These are phyloP conservation scores for Amanita pallidorosea DNA, from an alignment of 768 basidiomycete genomes.

Conservation along the genomic window DNA sequence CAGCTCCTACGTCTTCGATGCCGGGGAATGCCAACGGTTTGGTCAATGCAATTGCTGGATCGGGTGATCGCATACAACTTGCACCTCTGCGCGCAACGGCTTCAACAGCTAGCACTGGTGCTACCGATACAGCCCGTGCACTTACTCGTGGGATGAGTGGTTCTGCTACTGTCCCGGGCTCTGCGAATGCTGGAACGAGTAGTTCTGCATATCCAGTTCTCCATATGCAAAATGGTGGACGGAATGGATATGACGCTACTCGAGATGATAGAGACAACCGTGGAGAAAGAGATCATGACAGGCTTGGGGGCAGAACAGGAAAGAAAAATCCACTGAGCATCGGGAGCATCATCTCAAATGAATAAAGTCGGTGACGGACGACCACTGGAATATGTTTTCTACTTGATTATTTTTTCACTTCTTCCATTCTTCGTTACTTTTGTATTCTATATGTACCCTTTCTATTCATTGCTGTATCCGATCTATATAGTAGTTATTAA, in stretches of 20 bases:
- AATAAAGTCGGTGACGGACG: not conserved
- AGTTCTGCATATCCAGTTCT: slow-evolving; percentile 17
- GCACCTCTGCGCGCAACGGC: slow-evolving; percentile 30
- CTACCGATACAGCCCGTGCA: not conserved
- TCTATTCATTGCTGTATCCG: not conserved
- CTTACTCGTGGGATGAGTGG: not conserved
- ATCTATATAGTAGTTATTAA: not conserved
- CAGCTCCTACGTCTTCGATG: slow-evolving; percentile 14
- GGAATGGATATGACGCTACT: slow-evolving; percentile 14
- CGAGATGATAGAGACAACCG: slow-evolving; percentile 12
- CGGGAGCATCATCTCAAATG: slow-evolving; percentile 60
- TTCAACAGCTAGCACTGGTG: not conserved
- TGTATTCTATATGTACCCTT: not conserved
- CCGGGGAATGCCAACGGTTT: slow-evolving; percentile 8
- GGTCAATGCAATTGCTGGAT: slow-evolving; percentile 11
- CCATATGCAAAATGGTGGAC: slow-evolving; percentile 24
- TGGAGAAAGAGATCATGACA: slow-evolving; percentile 12
- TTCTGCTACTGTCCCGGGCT: not conserved
- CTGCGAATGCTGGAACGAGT: not conserved
- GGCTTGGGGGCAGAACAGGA: slow-evolving; percentile 11
- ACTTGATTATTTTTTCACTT: too few species aligned
- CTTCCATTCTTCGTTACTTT: not conserved
- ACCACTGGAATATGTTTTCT: too few species aligned
- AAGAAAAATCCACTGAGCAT: slow-evolving; percentile 66
- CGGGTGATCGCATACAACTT: slow-evolving; percentile 39